A percentile compares a stretch with the other conserved stretches of the same genome.
phyloP scores from a whole-genome alignment of 768 basidiomycete genomes.

The Lactarius quietus region DNA sequence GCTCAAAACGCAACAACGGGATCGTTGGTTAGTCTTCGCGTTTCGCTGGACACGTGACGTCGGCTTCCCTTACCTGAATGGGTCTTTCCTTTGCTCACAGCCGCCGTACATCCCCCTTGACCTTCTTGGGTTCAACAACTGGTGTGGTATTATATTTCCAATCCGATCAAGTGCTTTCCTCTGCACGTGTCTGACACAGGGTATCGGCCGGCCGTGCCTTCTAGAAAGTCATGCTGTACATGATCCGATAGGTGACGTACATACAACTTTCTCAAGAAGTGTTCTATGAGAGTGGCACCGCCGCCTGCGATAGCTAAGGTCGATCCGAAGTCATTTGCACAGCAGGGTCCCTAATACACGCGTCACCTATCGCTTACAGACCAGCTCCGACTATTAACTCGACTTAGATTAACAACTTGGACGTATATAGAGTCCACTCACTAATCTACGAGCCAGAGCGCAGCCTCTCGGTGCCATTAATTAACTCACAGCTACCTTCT shows the following conservation, averaged over 20 bases:
- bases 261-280: background rate
- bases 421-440: background rate
- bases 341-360: too few species aligned
- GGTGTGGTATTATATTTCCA: too few species aligned
- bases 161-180: background rate
- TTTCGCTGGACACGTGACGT: too few species aligned
- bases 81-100: too few species aligned
- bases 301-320: background rate
- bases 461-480: background rate
- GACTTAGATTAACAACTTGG: background rate
- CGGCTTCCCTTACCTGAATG: too few species aligned
- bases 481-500: background rate
- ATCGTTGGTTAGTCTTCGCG: slow-evolving; percentile 44
- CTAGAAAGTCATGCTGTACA: background rate
- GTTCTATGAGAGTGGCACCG: background rate
- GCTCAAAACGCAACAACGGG: slow-evolving; percentile 41
- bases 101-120: too few species aligned
- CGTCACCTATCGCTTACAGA: too few species aligned
- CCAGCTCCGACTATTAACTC: too few species aligned
- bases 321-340: too few species aligned
- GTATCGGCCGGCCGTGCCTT: background rate
- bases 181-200: background rate
- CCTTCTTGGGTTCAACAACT: too few species aligned
- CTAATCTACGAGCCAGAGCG: background rate
- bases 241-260: background rate